These are phyloP conservation scores for Hevea brasiliensis DNA, from an alignment of 345 rosid genomes.

Conservation along the genomic window DNA sequence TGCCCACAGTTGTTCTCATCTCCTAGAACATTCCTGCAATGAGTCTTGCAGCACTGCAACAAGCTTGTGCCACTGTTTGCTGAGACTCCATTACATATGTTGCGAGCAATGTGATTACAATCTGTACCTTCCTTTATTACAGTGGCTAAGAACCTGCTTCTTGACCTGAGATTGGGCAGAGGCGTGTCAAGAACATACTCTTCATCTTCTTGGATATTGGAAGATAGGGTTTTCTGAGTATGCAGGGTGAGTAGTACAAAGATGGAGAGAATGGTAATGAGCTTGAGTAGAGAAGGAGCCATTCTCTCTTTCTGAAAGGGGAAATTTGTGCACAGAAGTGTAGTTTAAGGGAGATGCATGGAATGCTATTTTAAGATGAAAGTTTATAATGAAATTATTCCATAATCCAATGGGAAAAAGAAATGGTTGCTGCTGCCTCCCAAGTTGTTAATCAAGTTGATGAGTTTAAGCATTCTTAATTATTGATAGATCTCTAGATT, in stretches of 20 bases:
- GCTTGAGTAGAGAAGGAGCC: slow-evolving; percentile 24
- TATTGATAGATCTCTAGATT: slow-evolving; percentile 17
- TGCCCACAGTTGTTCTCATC: slow-evolving; percentile 62
- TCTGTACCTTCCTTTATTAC: slow-evolving; percentile 46
- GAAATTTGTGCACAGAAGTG: not conserved
- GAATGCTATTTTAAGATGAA: slow-evolving; percentile 27
- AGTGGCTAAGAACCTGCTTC: slow-evolving; percentile 37
- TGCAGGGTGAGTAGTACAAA: slow-evolving; percentile 11
- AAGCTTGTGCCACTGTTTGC: slow-evolving; percentile 62
- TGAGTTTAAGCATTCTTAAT: not conserved
- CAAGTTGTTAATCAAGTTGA: not conserved
- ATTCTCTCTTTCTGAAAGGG: slow-evolving; percentile 9
- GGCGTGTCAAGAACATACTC: slow-evolving; percentile 44
- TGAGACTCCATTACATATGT: slow-evolving; percentile 52
- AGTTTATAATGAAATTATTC: slow-evolving; percentile 26
- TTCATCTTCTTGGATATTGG: slow-evolving; percentile 21
- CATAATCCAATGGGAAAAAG: slow-evolving; percentile 15
- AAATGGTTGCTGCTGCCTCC: slow-evolving; percentile 9
- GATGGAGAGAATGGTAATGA: slow-evolving; percentile 26
- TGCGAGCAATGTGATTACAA: slow-evolving; percentile 31
- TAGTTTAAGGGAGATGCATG: slow-evolving; percentile 1
- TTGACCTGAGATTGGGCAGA: slow-evolving; percentile 4
- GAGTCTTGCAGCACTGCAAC: slow-evolving; percentile 71
- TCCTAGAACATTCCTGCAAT: slow-evolving; percentile 54
- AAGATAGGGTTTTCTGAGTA: slow-evolving; percentile 9